Evolutionary conservation across 805 yeast genomes (phyloP), one percentile per base, ranked within the genome.

Genomic region (Zygotorulaspora danielsina): DNA sequence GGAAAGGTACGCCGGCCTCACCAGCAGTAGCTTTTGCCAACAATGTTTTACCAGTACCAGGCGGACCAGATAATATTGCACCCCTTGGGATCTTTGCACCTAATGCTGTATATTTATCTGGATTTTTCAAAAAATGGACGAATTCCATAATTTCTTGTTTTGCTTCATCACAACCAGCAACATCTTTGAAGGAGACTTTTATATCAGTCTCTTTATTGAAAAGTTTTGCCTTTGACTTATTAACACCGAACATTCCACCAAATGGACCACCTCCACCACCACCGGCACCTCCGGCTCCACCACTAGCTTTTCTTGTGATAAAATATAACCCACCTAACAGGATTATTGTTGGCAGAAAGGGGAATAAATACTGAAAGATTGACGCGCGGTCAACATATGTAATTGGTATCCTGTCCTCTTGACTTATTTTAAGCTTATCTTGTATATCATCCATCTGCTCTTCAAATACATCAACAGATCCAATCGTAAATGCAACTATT

Each of bases 81-180:
- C 97, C 97, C 61, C 96, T 74, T 39, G 97, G 97, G 47, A 88
- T 88, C 63, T 87, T 85, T 8, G 96, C 97, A 32, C 97, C 97
- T 41, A 88, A 70, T 46, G 73, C 78, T 63, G 87, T 95, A 64
- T 86, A 88, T 60, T 85, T 84, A 34, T 70, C 66, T 7, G 97
- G 96, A 45, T 85, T 75, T 63, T 86, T 88, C 64, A 88, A 72
- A 57, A 88, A 88, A 59, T 81, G 79, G 39, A 88, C 97, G 69
- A 88, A 88, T 65, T 88, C 97, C 95, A 87, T 84, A 50, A 88
- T 87, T 66, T 88, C 97, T 58, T 82, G 90, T 58, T 88, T 88
- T 13, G 96, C 93, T 63, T 88, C 97, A 52, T 85, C 86, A 70
- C 90, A 83, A 18, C 97, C 97, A 1, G 97, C 97, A 38, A 88